Evolutionary conservation across 2,329 filamentous ascomycete genomes (phyloP), one percentile per base, ranked within the genome.

Genomic region (Colletotrichum brevisporum): DNA sequence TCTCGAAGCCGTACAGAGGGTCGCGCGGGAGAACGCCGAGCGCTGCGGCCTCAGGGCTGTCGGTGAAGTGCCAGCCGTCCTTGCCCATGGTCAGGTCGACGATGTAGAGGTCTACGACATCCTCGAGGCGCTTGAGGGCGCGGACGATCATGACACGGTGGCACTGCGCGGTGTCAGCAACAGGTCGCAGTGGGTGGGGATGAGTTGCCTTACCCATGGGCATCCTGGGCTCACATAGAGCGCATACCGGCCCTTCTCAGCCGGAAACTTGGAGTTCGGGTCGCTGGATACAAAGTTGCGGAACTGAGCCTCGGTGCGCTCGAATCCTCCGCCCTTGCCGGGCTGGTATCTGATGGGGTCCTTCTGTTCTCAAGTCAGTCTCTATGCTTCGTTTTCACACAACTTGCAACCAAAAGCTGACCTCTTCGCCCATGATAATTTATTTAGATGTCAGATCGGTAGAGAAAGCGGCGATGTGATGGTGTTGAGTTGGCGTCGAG

Each of bases 71-170:
- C 89, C 91, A 82, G 83, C 89, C 77, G 83, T 90, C 70, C 74
- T 86, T 75, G 0, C 79, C 79, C 85, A 94, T 87, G 67, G 89
- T 85, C 84, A 90, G 90, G 74, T 92, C 89, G 8, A 94, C 89
- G 6, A 87, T 86, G n/a, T 91, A 92, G 69, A 89, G 86, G 6
- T 89, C 84, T 61, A 95, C 87, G 70, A 92, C 83, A 58, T 91
- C 86, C 67, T 94, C 91, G 0, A 95, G 84, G 0, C 91, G 91
- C 78, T 95, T 95, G 63, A 95, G 83, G 62, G 89, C 86, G 55
- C 92, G 87, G 1, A 91, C 89, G 71, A 95, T 93, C 71, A 94
- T 82, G 1, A 91, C 91, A 56, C 92, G 87, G 76, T 94, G 92
- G 13, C 92, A 92, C 90, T 81, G 12, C 1, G 24, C 15, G 6